Conservation (phyloP, 768 basidiomycete genomes). For the Kwoniella sp. region DNA sequence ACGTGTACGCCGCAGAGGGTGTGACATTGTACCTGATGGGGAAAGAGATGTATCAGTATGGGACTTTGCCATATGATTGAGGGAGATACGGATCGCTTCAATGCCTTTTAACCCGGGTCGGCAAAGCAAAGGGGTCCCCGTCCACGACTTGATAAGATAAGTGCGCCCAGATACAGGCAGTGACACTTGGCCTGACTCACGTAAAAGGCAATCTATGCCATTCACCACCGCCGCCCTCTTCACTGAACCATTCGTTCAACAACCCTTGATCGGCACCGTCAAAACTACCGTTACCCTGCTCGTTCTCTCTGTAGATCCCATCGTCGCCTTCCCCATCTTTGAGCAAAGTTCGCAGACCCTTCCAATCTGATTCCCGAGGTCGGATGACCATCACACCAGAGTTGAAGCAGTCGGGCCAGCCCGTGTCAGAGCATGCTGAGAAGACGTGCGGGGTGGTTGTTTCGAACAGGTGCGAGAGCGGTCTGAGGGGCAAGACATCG, state of each 20-base stretch:
- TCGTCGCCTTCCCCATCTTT: conserved; percentile 59
- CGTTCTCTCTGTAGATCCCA: conserved; percentile 25
- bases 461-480: conserved; percentile 88
- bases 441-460: conserved; percentile 68
- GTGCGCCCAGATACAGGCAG: too few relatives aligned
- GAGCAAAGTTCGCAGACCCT: conserved; percentile 69
- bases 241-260: conserved; percentile 75
- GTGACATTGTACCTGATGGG: conserved; percentile 82
- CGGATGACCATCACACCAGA: conserved; percentile 86
- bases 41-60: background rate
- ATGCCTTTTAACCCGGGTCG: too few relatives aligned
- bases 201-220: conserved; percentile 97
- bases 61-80: background rate
- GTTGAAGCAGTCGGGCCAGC: conserved; percentile 99
- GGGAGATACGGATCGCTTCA: too few relatives aligned
- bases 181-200: conserved; percentile 38
- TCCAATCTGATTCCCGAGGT: conserved; percentile 73
- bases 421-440: conserved; percentile 92
- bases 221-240: conserved; percentile 67
- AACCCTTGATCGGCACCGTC: conserved; percentile 99
- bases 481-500: conserved; percentile 58
- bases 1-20: conserved; percentile 96
- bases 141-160: too few relatives aligned
- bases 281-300: conserved; percentile 72
- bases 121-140: too few relatives aligned